Evolutionary conservation across 495 filamentous ascomycete species (phyloP).

Genomic region (Penicillium malachiteum): DNA sequence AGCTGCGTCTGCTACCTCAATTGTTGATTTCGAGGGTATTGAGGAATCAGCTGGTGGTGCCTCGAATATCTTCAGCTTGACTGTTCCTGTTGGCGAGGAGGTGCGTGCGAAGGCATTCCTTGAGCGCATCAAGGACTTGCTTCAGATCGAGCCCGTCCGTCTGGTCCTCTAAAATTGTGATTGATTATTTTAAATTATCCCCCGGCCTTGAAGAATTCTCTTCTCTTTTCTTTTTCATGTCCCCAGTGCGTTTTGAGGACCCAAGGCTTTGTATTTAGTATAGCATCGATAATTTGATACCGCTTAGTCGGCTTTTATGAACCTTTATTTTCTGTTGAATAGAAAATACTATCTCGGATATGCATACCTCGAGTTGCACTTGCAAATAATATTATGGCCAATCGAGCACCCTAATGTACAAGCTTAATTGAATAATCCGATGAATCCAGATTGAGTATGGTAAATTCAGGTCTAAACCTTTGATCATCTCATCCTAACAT

Average conservation of each 20-base stretch:
- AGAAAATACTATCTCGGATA: too few species aligned
- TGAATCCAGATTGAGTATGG: background rate
- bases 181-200: slow-evolving; percentile 14
- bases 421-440: too few species aligned
- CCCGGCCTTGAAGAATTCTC: slow-evolving; percentile 4
- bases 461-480: background rate
- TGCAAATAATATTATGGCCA: too few species aligned
- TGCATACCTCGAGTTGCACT: too few species aligned
- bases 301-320: slow-evolving; percentile 8
- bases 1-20: slow-evolving; percentile 14
- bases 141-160: slow-evolving; percentile 80
- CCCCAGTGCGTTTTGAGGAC: slow-evolving; percentile 10
- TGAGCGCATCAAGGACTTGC: slow-evolving; percentile 72
- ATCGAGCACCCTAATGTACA: too few species aligned
- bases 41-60: slow-evolving; percentile 36
- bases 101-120: slow-evolving; percentile 76
- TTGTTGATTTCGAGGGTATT: slow-evolving; percentile 16
- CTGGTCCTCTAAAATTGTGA: slow-evolving; percentile 56
- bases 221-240: slow-evolving; percentile 17
- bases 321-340: background rate
- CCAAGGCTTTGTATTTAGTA: slow-evolving; percentile 27
- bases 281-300: slow-evolving; percentile 37
- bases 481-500: slow-evolving; percentile 9
- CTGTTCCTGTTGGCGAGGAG: slow-evolving; percentile 74
- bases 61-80: slow-evolving; percentile 78